Evolutionary conservation across 163 green algal species (phyloP).

Genomic region (Coccomyxa subellipsoidea): DNA sequence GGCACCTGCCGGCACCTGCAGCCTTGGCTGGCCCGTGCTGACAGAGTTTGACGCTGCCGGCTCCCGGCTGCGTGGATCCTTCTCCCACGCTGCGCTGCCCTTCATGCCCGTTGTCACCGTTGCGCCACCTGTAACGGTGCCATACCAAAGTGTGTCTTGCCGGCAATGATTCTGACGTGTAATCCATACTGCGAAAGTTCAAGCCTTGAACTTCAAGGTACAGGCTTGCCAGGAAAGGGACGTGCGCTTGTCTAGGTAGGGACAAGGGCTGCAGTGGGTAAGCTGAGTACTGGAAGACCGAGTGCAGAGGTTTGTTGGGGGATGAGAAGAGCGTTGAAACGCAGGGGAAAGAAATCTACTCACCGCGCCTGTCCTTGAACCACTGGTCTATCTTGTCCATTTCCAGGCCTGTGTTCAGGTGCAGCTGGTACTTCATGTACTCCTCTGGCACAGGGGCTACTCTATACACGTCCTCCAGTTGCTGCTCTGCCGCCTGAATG

Average conservation of each 20-base stretch:
- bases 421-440: constrained; percentile 25
- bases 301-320: too few species aligned
- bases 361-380: constrained; percentile 14
- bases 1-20: neutral
- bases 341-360: too few species aligned
- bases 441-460: constrained; percentile 17
- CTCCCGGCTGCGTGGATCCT: neutral
- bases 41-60: neutral
- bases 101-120: neutral
- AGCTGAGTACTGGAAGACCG: too few species aligned
- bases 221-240: too few species aligned
- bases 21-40: neutral
- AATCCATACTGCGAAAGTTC: too few species aligned
- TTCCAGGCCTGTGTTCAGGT: constrained; percentile 16
- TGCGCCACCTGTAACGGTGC: neutral
- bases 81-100: neutral
- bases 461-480: constrained; percentile 16
- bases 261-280: too few species aligned
- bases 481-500: neutral
- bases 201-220: too few species aligned
- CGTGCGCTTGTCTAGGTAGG: too few species aligned
- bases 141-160: too few species aligned
- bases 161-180: too few species aligned
- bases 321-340: too few species aligned
- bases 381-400: constrained; percentile 17